Evolutionary conservation across 23 red algal genomes (phyloP), one percentile per base, ranked within the genome.

Genomic region (Gracilaria caudata): DNA sequence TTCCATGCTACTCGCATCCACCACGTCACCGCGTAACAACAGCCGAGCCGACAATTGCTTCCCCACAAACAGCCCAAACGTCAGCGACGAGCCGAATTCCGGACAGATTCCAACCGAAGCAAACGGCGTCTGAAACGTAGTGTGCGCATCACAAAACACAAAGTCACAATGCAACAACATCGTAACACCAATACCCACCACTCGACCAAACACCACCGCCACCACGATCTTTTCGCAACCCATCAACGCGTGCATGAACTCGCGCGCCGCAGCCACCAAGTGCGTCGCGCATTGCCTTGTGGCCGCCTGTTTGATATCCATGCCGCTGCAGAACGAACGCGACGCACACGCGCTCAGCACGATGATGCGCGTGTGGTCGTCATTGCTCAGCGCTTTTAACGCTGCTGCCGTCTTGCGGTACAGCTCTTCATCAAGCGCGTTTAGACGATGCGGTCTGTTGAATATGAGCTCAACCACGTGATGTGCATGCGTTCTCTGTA

Each of bases 171-270:
- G 86, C 59, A 95, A 44, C 19, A 95, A 64, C 45, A 90, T 14
- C 4, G 93, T 95, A 29, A 86, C 66, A 40, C 86, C 93, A 26
- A 95, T 91, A 26, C 93, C 93, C 8, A 74, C 81, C n/a, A 83
- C 85, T 10, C 58, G 38, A 12, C 93, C 93, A 29, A 83, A 78
- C 12, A 80, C 93, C 4, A 66, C 93, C 46, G 86, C 93, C 41
- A 95, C 39, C n/a, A 95, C 33, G 30, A 70, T 66, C 53, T 77
- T 68, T 49, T 53, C 51, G 24, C 51, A 95, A 17, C 60, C n/a
- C 43, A 68, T 72, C 32, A 90, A 61, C 12, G 88, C 77, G 23
- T 78, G 38, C 93, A 95, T 95, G 82, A 95, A 90, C 21, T 30
- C 29, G 17, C 78, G 79, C 44, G 82, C 93, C 10, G 88, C 93